Conservation (phyloP, 352 stramenopile genomes). For the Phytophthora litchii region DNA sequence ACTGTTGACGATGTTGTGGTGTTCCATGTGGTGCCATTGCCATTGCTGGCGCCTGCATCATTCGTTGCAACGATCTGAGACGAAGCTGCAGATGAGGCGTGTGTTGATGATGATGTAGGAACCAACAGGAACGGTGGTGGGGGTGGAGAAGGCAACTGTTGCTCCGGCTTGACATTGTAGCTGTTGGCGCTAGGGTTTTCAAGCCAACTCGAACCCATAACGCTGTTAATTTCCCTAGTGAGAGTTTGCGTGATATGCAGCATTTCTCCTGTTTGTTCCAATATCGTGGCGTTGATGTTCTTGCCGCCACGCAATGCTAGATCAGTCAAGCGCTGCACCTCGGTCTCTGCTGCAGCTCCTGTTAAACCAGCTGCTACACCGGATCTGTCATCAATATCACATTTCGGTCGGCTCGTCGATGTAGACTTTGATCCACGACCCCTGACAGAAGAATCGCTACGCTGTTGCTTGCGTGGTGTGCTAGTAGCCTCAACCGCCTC, state of each 20-base stretch:
- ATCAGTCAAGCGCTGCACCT: constrained; percentile 73
- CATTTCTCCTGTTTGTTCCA: constrained; percentile 84
- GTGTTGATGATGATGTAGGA: constrained; percentile 38
- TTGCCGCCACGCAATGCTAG: constrained; percentile 71
- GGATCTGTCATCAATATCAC: constrained; percentile 28
- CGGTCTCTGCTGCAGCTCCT: constrained; percentile 36
- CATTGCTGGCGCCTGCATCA: constrained; percentile 27
- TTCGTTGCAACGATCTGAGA: constrained; percentile 41
- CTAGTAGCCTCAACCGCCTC: constrained; percentile 37
- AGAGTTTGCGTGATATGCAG: constrained; percentile 63
- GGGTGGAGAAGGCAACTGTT: constrained; percentile 17
- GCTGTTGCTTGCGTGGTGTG: constrained; percentile 46
- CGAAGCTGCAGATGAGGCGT: constrained; percentile 39
- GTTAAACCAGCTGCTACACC: constrained; percentile 12
- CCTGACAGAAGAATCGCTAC: constrained; percentile 38
- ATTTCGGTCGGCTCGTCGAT: constrained; percentile 15
- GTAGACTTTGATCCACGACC: constrained; percentile 30
- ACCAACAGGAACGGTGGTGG: constrained; percentile 53
- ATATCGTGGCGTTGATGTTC: constrained; percentile 74
- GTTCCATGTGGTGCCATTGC: constrained; percentile 20
- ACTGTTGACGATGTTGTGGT: constrained; percentile 11
- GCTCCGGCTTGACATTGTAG: constrained; percentile 14
- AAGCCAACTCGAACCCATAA: constrained; percentile 44
- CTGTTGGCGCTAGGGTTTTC: constrained; percentile 4
- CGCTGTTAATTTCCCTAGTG: constrained; percentile 47